Base-by-base conservation (phyloP, 2,329 filamentous ascomycete genomes). In the Talaromyces piceae region DNA sequence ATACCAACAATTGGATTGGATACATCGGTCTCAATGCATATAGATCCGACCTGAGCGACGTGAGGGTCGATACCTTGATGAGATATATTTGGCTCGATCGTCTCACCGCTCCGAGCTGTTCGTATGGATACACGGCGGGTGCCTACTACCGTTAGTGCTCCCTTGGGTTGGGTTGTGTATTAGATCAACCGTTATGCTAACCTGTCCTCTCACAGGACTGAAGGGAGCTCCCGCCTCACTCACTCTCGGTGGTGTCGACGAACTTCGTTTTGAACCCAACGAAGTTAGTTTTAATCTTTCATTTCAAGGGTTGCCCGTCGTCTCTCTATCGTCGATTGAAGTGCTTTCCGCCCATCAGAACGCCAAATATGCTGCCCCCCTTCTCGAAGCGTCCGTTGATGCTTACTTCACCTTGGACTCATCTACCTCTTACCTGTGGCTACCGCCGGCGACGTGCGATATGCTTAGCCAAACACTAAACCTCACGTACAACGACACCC, bases 371-470 rank as follows among this genome's bases (percentile, higher is more conserved):
- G 60, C 58, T 49, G 57, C 59, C 47, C 49, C 57, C n/a, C 57
- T 61, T 39, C 13, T 58, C 44, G 43, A 55, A 55, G 25, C 49
- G 53, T 30, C 49, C 53, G 39, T 61, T 26, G 51, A 54, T 22
- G 56, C 57, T 3, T 55, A 59, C 3, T 66, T 64, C 51, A 61
- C 55, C n/a, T 66, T 73, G 18, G 70, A 73, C 51, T 69, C 70
- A 2, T 68, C 67, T 2, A 65, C 68, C 8, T 65, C 71, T 6
- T 70, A 67, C 53, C 47, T 73, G 6, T 73, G 66, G 61, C 61
- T 73, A 41, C 70, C 71, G 3, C 53, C 59, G 5, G 54, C 57
- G 12, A 59, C 67, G 8, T 73, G 70, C 51, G 57, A 64, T 43
- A 51, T 55, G 37, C 69, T 73, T 52, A 69, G 69, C 45, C 54